phyloP scores from a whole-genome alignment of 345 rosid genomes.

The Barbarea vulgaris region DNA sequence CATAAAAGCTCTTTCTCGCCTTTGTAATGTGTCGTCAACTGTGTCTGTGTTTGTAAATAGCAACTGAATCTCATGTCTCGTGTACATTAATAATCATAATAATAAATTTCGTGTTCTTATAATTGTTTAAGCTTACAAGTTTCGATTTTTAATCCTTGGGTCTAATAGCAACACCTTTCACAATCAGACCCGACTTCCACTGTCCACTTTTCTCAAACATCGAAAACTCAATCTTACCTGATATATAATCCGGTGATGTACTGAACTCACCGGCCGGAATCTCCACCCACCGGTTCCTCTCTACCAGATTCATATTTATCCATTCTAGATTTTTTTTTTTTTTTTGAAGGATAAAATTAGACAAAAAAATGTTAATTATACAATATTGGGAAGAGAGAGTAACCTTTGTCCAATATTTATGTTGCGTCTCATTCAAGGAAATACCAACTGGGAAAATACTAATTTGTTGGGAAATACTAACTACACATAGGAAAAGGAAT shows the following conservation, averaged over 20 bases:
- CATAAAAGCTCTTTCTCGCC: constrained; percentile 5
- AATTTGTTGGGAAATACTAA: too few relatives aligned
- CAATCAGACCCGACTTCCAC: constrained; percentile 58
- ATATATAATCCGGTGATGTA: constrained; percentile 31
- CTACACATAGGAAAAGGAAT: too few relatives aligned
- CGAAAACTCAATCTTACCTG: constrained; percentile 49
- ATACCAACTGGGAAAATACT: too few relatives aligned
- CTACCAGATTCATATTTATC: constrained; percentile 35
- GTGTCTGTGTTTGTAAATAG: too few relatives aligned
- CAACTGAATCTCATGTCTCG: background rate
- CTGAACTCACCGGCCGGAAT: constrained; percentile 51
- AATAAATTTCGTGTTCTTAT: background rate
- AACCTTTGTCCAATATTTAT: too few relatives aligned
- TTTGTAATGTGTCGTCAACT: constrained; percentile 12
- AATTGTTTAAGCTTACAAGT: background rate
- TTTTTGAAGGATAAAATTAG: too few relatives aligned
- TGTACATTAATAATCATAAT: constrained; percentile 3
- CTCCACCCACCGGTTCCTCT: constrained; percentile 51
- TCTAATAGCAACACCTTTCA: constrained; percentile 54
- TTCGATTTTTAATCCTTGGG: constrained; percentile 38
- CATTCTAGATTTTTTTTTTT: too few relatives aligned
- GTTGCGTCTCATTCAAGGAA: too few relatives aligned
- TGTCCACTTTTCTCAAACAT: constrained; percentile 50
- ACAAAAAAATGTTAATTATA: too few relatives aligned
- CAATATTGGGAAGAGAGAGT: too few relatives aligned